phyloP scores from a whole-genome alignment of 495 filamentous ascomycete species.

The Penicillium cataractarum region DNA sequence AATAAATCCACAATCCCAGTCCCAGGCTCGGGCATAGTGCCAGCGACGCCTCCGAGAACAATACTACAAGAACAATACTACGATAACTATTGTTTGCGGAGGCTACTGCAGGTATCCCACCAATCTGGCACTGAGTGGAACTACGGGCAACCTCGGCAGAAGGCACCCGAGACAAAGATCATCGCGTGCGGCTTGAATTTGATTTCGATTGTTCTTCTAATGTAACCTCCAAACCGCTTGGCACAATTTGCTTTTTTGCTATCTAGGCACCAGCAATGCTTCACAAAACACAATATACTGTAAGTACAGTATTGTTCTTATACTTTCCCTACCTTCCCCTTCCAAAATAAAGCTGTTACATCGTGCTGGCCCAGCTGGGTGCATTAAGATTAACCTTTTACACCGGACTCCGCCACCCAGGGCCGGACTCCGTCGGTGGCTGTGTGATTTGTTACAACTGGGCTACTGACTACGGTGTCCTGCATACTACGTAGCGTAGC shows the following conservation, averaged over 20 bases:
- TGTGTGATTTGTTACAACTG: no score
- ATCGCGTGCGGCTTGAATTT: conserved; percentile 16
- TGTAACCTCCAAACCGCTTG: no score
- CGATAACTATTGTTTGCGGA: conserved; percentile 27
- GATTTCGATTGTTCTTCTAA: background rate
- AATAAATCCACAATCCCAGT: no score
- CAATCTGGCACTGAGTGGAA: conserved; percentile 7
- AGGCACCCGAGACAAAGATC: conserved; percentile 15
- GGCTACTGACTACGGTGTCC: background rate
- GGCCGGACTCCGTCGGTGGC: conserved; percentile 4
- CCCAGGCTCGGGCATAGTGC: no score
- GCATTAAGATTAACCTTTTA: background rate
- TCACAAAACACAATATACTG: background rate
- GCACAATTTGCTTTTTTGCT: no score
- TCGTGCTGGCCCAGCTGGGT: no score
- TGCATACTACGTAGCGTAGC: background rate
- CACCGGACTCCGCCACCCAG: background rate
- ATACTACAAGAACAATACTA: conserved; percentile 25
- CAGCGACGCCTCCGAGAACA: conserved; percentile 16
- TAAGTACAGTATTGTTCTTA: background rate
- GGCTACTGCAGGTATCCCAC: conserved; percentile 18
- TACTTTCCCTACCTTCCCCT: background rate
- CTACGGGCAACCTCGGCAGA: conserved; percentile 1
- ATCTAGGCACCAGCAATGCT: conserved; percentile 4
- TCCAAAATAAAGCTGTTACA: background rate